Base-by-base conservation (phyloP, 352 stramenopile genomes). In the Pythium monospermum region DNA sequence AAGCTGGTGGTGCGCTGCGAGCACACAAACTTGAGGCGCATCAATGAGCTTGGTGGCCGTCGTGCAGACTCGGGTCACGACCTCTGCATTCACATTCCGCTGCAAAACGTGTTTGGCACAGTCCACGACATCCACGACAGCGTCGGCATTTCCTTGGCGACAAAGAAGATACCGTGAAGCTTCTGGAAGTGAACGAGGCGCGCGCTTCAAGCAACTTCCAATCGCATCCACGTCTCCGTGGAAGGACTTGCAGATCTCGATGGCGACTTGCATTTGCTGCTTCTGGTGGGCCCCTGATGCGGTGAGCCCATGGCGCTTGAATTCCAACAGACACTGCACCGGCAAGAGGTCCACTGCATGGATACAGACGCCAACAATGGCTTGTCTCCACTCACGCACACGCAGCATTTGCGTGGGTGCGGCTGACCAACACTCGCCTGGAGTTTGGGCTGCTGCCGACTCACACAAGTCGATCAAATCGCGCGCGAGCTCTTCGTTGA, bases 351-450 rank as follows among this genome's bases (percentile, higher is more conserved):
- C 60, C 4, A 49, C 49, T n/a, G 73, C 69, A 0, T 58, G 39
- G 11, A 62, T 57, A 28, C 76, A 87, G 22, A 78, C 44, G 13
- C 40, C 19, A 2, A 82, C 42, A 11, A 76, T 39, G 0, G 40
- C 30, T 3, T 35, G 53, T 49, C 13, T 56, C 57, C 18, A 57
- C 33, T 53, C 49, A 33, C 13, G 52, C 38, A 40, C 45, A 42
- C n/a, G 69, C 8, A 63, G 57, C 30, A 69, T 23, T 53, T 66
- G 53, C 0, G 42, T 35, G 6, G 69, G 52, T 27, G 76, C 44
- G 4, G 53, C 41, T 1, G 63, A 30, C 76, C 76, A 88, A n/a
- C 76, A 85, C 18, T 49, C 50, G n/a, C 64, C 74, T 23, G 72
- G 76, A 12, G 52, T 18, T 2, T 35, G 27, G 27, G 47, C 40